These are phyloP conservation scores for Bisporella sp. DNA, from an alignment of 2,329 filamentous ascomycete genomes.

Conservation along the genomic window DNA sequence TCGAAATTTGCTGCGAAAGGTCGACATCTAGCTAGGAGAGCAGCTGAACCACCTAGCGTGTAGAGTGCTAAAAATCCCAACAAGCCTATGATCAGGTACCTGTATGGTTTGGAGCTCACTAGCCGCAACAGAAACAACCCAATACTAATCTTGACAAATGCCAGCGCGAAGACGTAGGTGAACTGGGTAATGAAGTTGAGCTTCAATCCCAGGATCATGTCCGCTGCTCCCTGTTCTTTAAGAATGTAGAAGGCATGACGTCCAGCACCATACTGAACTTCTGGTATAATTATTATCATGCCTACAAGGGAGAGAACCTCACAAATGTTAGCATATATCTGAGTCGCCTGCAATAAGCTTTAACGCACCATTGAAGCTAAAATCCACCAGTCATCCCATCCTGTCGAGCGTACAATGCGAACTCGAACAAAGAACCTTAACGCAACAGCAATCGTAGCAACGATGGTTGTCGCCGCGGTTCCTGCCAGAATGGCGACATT, in stretches of 20 bases:
- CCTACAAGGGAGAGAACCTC: conserved; percentile 2
- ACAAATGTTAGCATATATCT: neutral
- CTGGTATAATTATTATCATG: conserved; percentile 3
- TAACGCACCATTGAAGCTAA: too few relatives aligned
- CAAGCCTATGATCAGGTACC: conserved; percentile 1
- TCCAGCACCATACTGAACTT: conserved; percentile 8
- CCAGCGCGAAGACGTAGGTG: conserved; percentile 5
- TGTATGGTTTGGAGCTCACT: neutral
- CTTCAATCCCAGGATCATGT: conserved; percentile 1
- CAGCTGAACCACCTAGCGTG: neutral
- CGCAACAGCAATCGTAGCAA: too few relatives aligned
- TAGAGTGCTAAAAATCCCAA: conserved; percentile 6
- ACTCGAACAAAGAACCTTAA: too few relatives aligned
- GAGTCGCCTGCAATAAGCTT: too few relatives aligned
- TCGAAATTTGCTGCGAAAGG: too few relatives aligned
- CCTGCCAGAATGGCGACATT: too few relatives aligned
- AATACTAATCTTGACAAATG: conserved; percentile 3
- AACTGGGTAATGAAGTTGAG: conserved; percentile 8
- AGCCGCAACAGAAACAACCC: conserved; percentile 5
- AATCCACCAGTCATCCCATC: too few relatives aligned
- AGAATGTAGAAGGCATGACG: conserved; percentile 4
- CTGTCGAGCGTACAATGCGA: too few relatives aligned
- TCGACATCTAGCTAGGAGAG: too few relatives aligned
- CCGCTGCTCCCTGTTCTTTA: neutral
- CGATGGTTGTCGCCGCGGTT: too few relatives aligned